These are phyloP conservation scores for Epichloe gansuensis DNA, from an alignment of 2,329 filamentous ascomycete species.

Conservation along the genomic window DNA sequence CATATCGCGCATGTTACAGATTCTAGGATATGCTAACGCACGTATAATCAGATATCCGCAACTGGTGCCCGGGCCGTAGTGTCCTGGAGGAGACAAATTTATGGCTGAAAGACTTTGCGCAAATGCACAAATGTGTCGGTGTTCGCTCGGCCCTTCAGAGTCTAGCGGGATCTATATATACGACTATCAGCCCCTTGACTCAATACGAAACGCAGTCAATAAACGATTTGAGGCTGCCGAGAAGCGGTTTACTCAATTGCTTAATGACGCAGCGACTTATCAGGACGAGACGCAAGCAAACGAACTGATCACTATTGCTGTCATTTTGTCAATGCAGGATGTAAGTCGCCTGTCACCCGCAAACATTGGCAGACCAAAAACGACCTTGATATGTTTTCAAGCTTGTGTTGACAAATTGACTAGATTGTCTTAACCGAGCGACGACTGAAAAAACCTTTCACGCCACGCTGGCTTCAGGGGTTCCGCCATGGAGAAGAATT, in stretches of 20 bases:
- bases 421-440: conserved; percentile 27
- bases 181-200: conserved; percentile 24
- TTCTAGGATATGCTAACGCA: neutral
- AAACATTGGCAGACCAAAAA: neutral
- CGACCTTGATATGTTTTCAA: neutral
- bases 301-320: conserved; percentile 25
- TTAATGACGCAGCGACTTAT: conserved; percentile 14
- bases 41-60: conserved; percentile 20
- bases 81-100: conserved; percentile 26
- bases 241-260: conserved; percentile 17
- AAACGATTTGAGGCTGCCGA: conserved; percentile 20
- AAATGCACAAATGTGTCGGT: conserved; percentile 24
- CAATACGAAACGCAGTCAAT: conserved; percentile 21
- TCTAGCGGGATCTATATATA: conserved; percentile 28
- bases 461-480: conserved; percentile 26
- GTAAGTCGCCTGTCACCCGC: conserved; percentile 14
- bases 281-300: conserved; percentile 14
- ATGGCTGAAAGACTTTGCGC: conserved; percentile 27
- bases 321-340: conserved; percentile 28
- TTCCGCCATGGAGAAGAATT: conserved; percentile 24
- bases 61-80: conserved; percentile 29
- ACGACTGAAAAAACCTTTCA: conserved; percentile 18
- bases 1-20: neutral
- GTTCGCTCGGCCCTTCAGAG: conserved; percentile 27
- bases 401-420: neutral